These are phyloP conservation scores for Penicillium concentricum DNA, from an alignment of 2,329 filamentous ascomycete species.

Conservation along the genomic window DNA sequence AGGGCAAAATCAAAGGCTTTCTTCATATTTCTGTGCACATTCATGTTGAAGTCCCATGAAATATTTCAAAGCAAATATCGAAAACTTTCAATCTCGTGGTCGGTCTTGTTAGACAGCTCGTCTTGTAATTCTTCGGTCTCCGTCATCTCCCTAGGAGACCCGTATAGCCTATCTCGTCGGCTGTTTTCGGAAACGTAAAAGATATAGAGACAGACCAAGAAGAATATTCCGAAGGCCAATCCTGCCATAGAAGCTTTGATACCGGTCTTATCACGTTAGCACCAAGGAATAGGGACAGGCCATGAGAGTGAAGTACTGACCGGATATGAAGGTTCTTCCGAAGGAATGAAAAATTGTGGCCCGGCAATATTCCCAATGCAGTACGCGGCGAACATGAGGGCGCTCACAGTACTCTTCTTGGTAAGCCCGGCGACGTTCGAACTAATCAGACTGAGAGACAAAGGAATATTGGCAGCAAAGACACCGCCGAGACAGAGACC, in stretches of 20 bases:
- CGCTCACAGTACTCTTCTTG: constrained; percentile 38
- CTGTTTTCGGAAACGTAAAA: constrained; percentile 35
- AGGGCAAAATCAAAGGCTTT: constrained; percentile 10
- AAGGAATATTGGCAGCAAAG: constrained; percentile 38
- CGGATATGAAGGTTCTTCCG: constrained; percentile 33
- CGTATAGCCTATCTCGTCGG: constrained; percentile 29
- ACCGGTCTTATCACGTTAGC: constrained; percentile 26
- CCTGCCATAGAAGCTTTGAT: constrained; percentile 35
- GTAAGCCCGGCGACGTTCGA: constrained; percentile 40
- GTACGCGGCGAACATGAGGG: constrained; percentile 50
- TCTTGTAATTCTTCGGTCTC: constrained; percentile 28
- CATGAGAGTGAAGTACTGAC: constrained; percentile 17
- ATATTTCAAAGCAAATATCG: constrained; percentile 31
- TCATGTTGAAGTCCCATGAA: not conserved
- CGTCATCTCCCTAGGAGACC: constrained; percentile 23
- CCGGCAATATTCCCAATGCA: constrained; percentile 33
- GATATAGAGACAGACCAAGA: constrained; percentile 28
- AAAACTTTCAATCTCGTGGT: constrained; percentile 36
- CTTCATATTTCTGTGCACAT: not conserved
- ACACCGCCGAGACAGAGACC: constrained; percentile 33
- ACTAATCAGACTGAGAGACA: constrained; percentile 35
- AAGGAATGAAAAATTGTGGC: constrained; percentile 33
- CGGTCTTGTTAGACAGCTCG: constrained; percentile 37
- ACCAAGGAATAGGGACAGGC: not conserved
- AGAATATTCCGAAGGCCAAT: constrained; percentile 29